Conservation (phyloP, 1,284 basidiomycete species). For the Flammula alnicola region DNA sequence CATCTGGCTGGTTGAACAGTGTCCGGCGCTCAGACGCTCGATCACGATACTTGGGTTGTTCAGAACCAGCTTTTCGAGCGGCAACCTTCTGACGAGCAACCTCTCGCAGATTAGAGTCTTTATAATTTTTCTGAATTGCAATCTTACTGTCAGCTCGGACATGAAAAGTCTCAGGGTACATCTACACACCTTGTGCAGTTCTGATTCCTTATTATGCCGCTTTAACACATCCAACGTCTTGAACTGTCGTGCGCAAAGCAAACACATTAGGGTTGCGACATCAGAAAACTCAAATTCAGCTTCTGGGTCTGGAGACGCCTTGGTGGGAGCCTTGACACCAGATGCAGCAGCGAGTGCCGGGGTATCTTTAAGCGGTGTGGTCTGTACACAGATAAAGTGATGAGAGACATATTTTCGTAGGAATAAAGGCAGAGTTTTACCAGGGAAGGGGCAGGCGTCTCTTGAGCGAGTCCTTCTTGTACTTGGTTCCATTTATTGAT, state of each 20-base stretch:
- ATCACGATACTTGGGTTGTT: conserved; percentile 85
- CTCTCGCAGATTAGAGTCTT: conserved; percentile 70
- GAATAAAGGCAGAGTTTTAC: conserved; percentile 42
- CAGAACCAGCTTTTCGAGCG: conserved; percentile 45
- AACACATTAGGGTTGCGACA: conserved; percentile 71
- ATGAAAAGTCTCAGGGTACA: conserved; percentile 28
- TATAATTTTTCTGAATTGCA: conserved; percentile 74
- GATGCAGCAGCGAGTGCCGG: conserved; percentile 20
- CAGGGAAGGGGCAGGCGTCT: conserved; percentile 35
- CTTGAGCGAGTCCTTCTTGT: conserved; percentile 77
- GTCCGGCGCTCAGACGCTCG: conserved; percentile 87
- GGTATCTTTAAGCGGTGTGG: conserved; percentile 22
- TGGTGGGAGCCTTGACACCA: conserved; percentile 25
- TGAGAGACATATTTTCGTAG: conserved; percentile 12
- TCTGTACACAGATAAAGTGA: conserved; percentile 30
- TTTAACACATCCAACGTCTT: conserved; percentile 83
- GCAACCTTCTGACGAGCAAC: conserved; percentile 74
- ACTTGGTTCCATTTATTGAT: conserved; percentile 96
- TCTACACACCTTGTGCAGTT: conserved; percentile 87
- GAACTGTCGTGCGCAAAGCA: conserved; percentile 92
- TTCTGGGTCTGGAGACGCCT: conserved; percentile 46
- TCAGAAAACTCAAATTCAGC: conserved; percentile 81
- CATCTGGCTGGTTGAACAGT: conserved; percentile 89
- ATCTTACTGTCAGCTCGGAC: conserved; percentile 19
- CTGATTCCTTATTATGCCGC: conserved; percentile 89